A percentile compares a stretch with the other conserved stretches of the same genome.
Evolutionary conservation across 83 land plant species (phyloP).

Genomic region (Larix sibirica): DNA sequence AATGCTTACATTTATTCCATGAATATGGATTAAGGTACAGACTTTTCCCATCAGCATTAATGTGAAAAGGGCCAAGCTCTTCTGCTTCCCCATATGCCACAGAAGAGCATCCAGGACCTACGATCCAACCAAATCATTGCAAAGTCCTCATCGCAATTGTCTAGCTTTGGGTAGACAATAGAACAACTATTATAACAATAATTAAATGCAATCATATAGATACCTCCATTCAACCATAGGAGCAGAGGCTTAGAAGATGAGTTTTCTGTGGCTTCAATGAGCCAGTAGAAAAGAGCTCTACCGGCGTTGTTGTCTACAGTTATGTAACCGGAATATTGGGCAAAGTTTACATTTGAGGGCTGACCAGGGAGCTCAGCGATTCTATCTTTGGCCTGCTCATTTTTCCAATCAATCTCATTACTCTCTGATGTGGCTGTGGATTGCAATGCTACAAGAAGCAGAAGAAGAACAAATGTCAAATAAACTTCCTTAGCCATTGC

Average conservation of each 20-base stretch:
- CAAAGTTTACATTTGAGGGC: slow-evolving; percentile 45
- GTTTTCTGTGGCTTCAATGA: slow-evolving; percentile 44
- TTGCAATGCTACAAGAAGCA: no score
- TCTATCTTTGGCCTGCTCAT: slow-evolving; percentile 29
- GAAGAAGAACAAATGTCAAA: no score
- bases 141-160: no score
- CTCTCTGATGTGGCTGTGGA: no score
- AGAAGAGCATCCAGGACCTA: slow-evolving; percentile 90
- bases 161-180: no score
- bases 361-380: slow-evolving; percentile 73
- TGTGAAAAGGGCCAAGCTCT: slow-evolving; percentile 79
- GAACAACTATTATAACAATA: no score
- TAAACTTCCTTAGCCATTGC: no score
- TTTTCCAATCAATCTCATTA: not conserved
- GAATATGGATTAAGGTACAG: slow-evolving; percentile 72
- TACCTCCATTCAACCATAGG: slow-evolving; percentile 92
- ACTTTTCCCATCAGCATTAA: slow-evolving; percentile 59
- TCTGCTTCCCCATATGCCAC: slow-evolving; percentile 88
- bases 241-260: slow-evolving; percentile 53
- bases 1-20: slow-evolving; percentile 73
- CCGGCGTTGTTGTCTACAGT: slow-evolving; percentile 59
- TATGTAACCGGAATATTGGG: slow-evolving; percentile 76
- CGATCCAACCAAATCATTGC: slow-evolving; percentile 12
- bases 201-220: no score
- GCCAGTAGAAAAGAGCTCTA: slow-evolving; percentile 76